Evolutionary conservation across 306 rosid genomes (phyloP).

Genomic region (Prosopis cineraria): DNA sequence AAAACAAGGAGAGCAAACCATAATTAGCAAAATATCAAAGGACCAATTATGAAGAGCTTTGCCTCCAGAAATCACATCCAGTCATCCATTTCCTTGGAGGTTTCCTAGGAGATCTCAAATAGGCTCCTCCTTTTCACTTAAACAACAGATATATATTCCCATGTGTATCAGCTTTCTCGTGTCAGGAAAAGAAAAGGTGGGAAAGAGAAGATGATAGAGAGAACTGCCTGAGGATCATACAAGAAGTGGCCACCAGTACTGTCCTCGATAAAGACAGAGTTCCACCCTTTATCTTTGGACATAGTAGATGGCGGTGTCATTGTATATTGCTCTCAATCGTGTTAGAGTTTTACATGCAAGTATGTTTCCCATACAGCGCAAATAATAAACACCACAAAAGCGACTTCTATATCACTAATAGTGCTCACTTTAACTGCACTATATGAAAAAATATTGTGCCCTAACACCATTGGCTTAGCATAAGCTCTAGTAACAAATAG

Average conservation of each 20-base stretch:
- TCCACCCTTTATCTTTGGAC: not conserved
- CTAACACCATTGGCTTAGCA: not conserved
- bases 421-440: not conserved
- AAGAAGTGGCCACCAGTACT: not conserved
- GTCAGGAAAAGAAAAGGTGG: not conserved
- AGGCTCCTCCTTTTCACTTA: not conserved
- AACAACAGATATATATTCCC: not conserved
- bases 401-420: not conserved
- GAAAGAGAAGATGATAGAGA: not conserved
- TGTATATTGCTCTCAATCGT: not conserved
- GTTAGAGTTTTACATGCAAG: not conserved
- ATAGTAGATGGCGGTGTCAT: not conserved
- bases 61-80: not conserved
- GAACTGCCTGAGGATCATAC: not conserved
- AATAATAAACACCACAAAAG: not conserved
- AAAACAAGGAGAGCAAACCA: not conserved
- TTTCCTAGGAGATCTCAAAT: not conserved
- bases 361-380: not conserved
- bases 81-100: not conserved
- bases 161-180: not conserved
- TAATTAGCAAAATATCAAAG: not conserved
- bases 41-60: not conserved
- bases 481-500: not conserved
- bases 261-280: not conserved
- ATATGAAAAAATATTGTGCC: not conserved